phyloP scores from a whole-genome alignment of 2,329 filamentous ascomycete genomes.

The Ceratocystis lukuohia region DNA sequence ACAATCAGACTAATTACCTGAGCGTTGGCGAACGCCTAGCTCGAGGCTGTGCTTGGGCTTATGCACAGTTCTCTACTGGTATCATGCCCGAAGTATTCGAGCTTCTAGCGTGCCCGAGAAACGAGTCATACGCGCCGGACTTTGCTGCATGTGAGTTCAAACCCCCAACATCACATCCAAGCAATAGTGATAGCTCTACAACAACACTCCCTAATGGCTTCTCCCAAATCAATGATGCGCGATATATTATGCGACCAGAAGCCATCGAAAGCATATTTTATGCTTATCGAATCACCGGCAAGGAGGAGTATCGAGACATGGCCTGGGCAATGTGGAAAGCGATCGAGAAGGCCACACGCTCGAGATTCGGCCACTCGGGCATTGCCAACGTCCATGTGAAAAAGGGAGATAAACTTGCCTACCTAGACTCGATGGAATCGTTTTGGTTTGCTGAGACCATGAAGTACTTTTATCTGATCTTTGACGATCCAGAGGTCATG shows the following conservation, averaged over 20 bases:
- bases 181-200: slow-evolving; percentile 10
- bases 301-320: slow-evolving; percentile 34
- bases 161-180: slow-evolving; percentile 20
- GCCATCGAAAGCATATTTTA: slow-evolving; percentile 55
- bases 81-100: slow-evolving; percentile 48
- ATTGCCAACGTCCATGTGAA: slow-evolving; percentile 29
- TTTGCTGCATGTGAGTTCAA: slow-evolving; percentile 25
- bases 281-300: slow-evolving; percentile 39
- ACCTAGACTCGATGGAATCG: slow-evolving; percentile 53
- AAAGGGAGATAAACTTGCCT: slow-evolving; percentile 26
- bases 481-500: slow-evolving; percentile 48
- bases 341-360: slow-evolving; percentile 34
- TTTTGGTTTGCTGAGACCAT: slow-evolving; percentile 63
- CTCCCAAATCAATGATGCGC: slow-evolving; percentile 38
- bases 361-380: slow-evolving; percentile 35
- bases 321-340: slow-evolving; percentile 42
- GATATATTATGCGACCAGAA: slow-evolving; percentile 59
- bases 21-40: slow-evolving; percentile 44
- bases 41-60: slow-evolving; percentile 51
- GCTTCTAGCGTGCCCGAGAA: slow-evolving; percentile 33
- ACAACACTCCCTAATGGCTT: slow-evolving; percentile 37
- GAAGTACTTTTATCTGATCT: slow-evolving; percentile 64
- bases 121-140: slow-evolving; percentile 20
- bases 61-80: slow-evolving; percentile 40
- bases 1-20: slow-evolving; percentile 40